phyloP scores from a whole-genome alignment of 176 grass and related monocot species.

The Oryza meridionalis region DNA sequence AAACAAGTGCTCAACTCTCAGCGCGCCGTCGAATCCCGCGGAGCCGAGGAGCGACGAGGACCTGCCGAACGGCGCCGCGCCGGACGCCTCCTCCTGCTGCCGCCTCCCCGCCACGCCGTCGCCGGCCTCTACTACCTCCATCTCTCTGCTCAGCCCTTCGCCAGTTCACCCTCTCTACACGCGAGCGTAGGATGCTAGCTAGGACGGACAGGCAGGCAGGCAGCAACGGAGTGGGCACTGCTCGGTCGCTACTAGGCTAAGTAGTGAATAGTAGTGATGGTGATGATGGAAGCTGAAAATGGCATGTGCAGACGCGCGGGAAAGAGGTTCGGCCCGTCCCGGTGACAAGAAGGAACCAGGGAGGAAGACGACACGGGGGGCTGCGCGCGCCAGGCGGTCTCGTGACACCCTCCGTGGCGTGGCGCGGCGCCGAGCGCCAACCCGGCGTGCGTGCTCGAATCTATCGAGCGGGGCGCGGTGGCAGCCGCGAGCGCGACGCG shows the following conservation, averaged over 20 bases:
- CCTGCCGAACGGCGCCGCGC: slow-evolving; percentile 35
- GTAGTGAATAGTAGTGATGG: not conserved
- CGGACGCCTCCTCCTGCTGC: not conserved
- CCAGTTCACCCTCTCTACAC: no score
- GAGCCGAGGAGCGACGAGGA: slow-evolving; percentile 31
- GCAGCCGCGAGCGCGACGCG: no score
- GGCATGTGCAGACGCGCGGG: slow-evolving; percentile 29
- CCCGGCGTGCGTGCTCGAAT: slow-evolving; percentile 18
- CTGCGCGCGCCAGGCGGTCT: slow-evolving; percentile 27
- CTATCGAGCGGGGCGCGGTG: not conserved
- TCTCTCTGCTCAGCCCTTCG: not conserved
- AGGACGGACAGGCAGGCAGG: not conserved
- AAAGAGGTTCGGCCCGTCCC: not conserved
- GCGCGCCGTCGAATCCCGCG: slow-evolving; percentile 51
- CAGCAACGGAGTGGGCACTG: not conserved
- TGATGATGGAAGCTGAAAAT: not conserved
- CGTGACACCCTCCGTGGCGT: slow-evolving; percentile 40
- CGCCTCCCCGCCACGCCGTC: slow-evolving; percentile 1
- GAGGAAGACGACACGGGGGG: slow-evolving; percentile 36
- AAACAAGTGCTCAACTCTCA: slow-evolving; percentile 35
- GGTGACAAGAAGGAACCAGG: not conserved
- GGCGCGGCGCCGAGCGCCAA: not conserved
- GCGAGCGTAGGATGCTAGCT: not conserved
- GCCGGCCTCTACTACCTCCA: slow-evolving; percentile 18
- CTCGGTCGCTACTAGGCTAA: not conserved